Evolutionary conservation across 345 rosid genomes (phyloP).

Genomic region (Orychophragmus violaceus): DNA sequence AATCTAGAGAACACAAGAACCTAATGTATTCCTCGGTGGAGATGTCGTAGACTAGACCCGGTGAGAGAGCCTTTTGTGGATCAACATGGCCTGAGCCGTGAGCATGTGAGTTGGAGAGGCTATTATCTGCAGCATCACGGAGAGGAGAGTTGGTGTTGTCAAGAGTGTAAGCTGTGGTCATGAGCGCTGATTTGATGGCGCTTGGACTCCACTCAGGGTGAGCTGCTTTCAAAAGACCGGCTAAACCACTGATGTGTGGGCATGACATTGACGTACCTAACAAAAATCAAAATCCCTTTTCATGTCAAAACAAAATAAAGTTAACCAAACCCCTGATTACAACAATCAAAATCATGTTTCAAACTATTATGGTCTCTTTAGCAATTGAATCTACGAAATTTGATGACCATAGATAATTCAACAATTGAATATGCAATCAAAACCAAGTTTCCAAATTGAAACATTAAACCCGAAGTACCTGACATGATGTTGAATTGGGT

Average conservation of each 20-base stretch:
- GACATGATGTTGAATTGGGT: conserved; percentile 73
- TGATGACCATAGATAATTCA: not conserved
- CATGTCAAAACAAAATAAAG: not conserved
- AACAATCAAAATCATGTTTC: not conserved
- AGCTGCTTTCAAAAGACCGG: conserved; percentile 75
- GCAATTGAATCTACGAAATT: too few species aligned
- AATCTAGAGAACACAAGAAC: conserved; percentile 75
- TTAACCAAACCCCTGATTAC: not conserved
- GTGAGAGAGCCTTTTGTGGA: conserved; percentile 69
- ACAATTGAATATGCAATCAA: not conserved
- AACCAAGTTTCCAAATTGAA: not conserved
- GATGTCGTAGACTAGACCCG: conserved; percentile 80
- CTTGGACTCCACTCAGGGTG: conserved; percentile 91
- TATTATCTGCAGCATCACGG: conserved; percentile 56
- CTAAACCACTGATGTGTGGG: conserved; percentile 90
- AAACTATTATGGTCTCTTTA: not conserved
- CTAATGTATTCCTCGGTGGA: conserved; percentile 55
- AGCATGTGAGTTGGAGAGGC: conserved; percentile 55
- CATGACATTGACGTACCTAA: conserved; percentile 96
- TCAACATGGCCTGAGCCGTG: conserved; percentile 87
- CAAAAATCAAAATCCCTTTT: not conserved
- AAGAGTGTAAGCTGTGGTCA: conserved; percentile 57
- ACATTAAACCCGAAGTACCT: conserved; percentile 38
- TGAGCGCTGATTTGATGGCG: conserved; percentile 81
- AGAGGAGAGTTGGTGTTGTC: conserved; percentile 74